Evolutionary conservation across 805 yeast species (phyloP).

Genomic region (Candida oleophila): DNA sequence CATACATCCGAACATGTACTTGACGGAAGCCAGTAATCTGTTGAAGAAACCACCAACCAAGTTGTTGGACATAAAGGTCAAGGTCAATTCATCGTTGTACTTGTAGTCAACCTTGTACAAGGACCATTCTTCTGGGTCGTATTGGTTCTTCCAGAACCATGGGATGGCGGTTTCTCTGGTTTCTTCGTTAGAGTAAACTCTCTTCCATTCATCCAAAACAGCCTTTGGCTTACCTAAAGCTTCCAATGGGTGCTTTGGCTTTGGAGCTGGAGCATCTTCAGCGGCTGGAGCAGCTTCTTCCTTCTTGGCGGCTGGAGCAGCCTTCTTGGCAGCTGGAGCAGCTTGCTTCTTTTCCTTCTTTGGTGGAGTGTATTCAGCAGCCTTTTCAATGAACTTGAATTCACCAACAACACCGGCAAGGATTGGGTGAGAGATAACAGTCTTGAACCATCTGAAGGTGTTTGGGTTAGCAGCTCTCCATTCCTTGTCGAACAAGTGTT

Average conservation of each 20-base stretch:
- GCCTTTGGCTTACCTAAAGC: conserved; percentile 70
- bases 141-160: conserved; percentile 94
- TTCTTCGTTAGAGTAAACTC: conserved; percentile 94
- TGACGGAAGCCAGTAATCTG: conserved; percentile 89
- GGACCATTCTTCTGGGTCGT: conserved; percentile 91
- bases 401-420: conserved; percentile 49
- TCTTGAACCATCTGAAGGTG: conserved; percentile 69
- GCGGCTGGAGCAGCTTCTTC: conserved; percentile 35
- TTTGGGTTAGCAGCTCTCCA: conserved; percentile 66
- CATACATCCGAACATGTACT: conserved; percentile 88
- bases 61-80: conserved; percentile 98
- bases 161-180: conserved; percentile 93
- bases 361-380: conserved; percentile 67
- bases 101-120: conserved; percentile 93
- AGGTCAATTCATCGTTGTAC: conserved; percentile 96
- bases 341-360: conserved; percentile 67
- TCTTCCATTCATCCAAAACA: conserved; percentile 90
- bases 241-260: conserved; percentile 90
- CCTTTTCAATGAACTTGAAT: conserved; percentile 61
- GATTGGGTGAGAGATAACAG: conserved; percentile 47
- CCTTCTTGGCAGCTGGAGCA: conserved; percentile 34
- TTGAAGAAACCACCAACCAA: conserved; percentile 96
- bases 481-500: conserved; percentile 57
- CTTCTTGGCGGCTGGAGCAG: conserved; percentile 26
- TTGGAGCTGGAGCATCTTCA: conserved; percentile 57